Evolutionary conservation across 768 basidiomycete genomes (phyloP).

Genomic region (Mycena rosella): DNA sequence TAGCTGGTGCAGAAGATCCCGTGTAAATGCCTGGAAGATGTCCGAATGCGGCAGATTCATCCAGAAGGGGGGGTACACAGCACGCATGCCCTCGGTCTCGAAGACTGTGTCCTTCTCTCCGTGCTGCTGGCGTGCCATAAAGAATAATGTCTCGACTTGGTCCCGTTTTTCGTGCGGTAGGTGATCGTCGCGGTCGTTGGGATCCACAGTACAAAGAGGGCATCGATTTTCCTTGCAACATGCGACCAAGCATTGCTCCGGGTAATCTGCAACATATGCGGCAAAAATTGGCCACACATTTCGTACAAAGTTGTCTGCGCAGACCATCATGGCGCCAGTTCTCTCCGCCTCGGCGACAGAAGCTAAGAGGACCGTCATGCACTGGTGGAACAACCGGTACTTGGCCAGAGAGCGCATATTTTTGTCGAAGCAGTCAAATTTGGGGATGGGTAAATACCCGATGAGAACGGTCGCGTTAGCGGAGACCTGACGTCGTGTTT

Average conservation of each 20-base stretch:
- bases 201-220: background rate
- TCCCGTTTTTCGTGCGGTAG: background rate
- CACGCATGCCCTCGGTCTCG: slow-evolving; percentile 28
- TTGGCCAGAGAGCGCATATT: slow-evolving; percentile 28
- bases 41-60: slow-evolving; percentile 50
- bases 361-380: slow-evolving; percentile 41
- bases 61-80: slow-evolving; percentile 54
- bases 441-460: slow-evolving; percentile 50
- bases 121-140: slow-evolving; percentile 35
- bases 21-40: slow-evolving; percentile 55
- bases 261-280: slow-evolving; percentile 26
- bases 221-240: slow-evolving; percentile 34
- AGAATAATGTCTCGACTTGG: slow-evolving; percentile 13
- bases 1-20: slow-evolving; percentile 62
- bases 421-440: slow-evolving; percentile 43
- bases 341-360: slow-evolving; percentile 35
- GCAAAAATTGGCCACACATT: slow-evolving; percentile 28
- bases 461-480: slow-evolving; percentile 45
- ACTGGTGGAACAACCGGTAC: slow-evolving; percentile 50
- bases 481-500: slow-evolving; percentile 39
- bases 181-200: slow-evolving; percentile 35
- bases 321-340: slow-evolving; percentile 31
- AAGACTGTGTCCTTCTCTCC: slow-evolving; percentile 33
- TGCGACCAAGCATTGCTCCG: slow-evolving; percentile 7
- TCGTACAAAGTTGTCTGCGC: slow-evolving; percentile 18